Percentiles rank a stretch among this genome's conserved stretches.
Evolutionary conservation across 768 basidiomycete genomes (phyloP).

Genomic region (Leccinellum luteum): DNA sequence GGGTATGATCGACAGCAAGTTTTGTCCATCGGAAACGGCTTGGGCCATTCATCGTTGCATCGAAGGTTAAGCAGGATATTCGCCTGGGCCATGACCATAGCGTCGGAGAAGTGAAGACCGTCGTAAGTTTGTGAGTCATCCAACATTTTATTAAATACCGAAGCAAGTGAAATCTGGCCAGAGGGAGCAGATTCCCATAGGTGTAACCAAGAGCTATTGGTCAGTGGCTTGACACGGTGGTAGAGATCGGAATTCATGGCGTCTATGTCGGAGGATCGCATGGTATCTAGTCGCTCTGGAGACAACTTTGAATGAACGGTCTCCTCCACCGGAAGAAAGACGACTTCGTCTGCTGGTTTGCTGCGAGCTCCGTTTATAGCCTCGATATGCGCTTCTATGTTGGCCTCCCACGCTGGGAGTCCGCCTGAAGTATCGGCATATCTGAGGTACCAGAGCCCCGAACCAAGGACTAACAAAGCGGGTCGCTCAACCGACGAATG

Average conservation of each 20-base stretch:
- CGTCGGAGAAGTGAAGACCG: conserved; percentile 76
- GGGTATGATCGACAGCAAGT: conserved; percentile 84
- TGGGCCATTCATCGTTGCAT: conserved; percentile 72
- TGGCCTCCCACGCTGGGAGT: conserved; percentile 73
- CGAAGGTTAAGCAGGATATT: conserved; percentile 74
- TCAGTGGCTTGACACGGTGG: conserved; percentile 55
- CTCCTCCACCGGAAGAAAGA: conserved; percentile 77
- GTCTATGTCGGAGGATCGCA: conserved; percentile 77
- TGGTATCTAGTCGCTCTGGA: conserved; percentile 58
- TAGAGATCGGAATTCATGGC: conserved; percentile 88
- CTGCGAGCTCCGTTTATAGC: conserved; percentile 36
- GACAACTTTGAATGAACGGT: conserved; percentile 66
- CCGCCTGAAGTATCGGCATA: conserved; percentile 72
- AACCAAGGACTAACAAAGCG: conserved; percentile 76
- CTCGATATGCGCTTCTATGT: conserved; percentile 64
- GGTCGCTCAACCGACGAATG: conserved; percentile 34
- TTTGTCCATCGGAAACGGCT: conserved; percentile 63
- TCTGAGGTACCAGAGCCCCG: conserved; percentile 88
- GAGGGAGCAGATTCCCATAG: conserved; percentile 20
- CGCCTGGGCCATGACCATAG: conserved; percentile 65
- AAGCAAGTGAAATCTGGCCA: conserved; percentile 56
- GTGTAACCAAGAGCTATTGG: conserved; percentile 29
- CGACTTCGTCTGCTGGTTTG: conserved; percentile 64
- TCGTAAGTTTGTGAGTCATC: conserved; percentile 74
- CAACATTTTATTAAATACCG: conserved; percentile 80